Conservation (phyloP, 2,329 filamentous ascomycete species). For the Phyllosticta ampelicida region DNA sequence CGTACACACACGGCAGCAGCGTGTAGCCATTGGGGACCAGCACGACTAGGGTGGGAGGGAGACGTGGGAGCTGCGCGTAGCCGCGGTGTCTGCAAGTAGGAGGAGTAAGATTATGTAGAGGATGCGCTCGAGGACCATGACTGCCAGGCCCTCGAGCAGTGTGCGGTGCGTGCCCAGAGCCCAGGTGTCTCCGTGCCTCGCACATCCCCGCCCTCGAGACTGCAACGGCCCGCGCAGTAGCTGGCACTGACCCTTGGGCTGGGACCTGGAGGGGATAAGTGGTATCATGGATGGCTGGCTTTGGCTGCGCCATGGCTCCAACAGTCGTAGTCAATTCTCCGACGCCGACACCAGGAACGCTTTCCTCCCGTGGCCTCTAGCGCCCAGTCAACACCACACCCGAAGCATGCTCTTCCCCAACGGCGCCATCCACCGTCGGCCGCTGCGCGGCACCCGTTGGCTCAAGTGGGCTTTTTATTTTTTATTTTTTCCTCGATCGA, state of each 20-base stretch:
- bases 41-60: conserved; percentile 20
- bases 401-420: not conserved
- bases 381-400: not conserved
- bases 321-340: conserved; percentile 2
- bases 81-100: conserved; percentile 11
- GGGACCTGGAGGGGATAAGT: conserved; percentile 4
- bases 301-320: not conserved
- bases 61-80: conserved; percentile 17
- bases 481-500: too few relatives aligned
- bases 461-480: too few relatives aligned
- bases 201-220: conserved; percentile 14
- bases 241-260: conserved; percentile 2
- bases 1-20: conserved; percentile 16
- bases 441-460: not conserved
- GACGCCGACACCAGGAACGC: not conserved
- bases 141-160: conserved; percentile 12
- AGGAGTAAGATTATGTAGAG: conserved; percentile 15
- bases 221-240: conserved; percentile 29
- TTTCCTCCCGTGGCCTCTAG: not conserved
- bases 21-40: conserved; percentile 14
- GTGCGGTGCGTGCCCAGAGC: conserved; percentile 11
- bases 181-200: not conserved
- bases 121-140: conserved; percentile 19
- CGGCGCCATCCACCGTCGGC: not conserved
- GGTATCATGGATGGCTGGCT: conserved; percentile 3